Conservation (phyloP, 2,329 filamentous ascomycete genomes). For the Aspergillus fructus region DNA sequence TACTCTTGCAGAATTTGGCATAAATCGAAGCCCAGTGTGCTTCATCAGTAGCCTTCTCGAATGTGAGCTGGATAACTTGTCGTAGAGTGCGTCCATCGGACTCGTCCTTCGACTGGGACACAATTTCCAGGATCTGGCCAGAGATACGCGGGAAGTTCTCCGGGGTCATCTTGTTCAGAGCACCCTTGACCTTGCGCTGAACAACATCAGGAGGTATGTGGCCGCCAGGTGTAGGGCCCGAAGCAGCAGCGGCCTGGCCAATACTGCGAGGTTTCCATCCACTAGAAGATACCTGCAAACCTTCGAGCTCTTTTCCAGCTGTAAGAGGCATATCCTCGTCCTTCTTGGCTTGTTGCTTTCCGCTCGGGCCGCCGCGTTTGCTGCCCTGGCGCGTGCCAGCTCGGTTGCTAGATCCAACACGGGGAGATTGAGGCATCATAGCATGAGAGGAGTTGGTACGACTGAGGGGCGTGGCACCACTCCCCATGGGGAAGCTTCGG, state of each 20-base stretch:
- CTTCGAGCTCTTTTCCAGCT: conserved; percentile 75
- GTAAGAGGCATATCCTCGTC: conserved; percentile 79
- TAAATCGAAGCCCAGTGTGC: conserved; percentile 99
- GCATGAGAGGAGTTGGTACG: conserved; percentile 59
- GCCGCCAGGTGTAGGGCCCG: conserved; percentile 49
- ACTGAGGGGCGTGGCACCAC: conserved; percentile 61
- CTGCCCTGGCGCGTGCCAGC: conserved; percentile 49
- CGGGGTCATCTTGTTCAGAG: conserved; percentile 99
- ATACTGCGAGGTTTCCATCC: conserved; percentile 90
- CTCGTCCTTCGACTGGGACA: conserved; percentile 93
- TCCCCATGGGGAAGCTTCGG: conserved; percentile 63
- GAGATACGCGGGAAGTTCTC: conserved; percentile 98
- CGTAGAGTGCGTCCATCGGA: conserved; percentile 88
- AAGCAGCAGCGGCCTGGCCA: conserved; percentile 43
- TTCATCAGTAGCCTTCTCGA: conserved; percentile 98
- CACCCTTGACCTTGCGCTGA: conserved; percentile 97
- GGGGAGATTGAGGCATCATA: conserved; percentile 67
- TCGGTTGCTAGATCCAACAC: conserved; percentile 66
- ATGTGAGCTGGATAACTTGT: conserved; percentile 97
- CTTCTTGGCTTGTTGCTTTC: conserved; percentile 55
- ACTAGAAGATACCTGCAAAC: conserved; percentile 67
- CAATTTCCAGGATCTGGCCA: conserved; percentile 88
- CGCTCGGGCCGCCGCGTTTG: conserved; percentile 41
- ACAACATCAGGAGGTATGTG: conserved; percentile 88
- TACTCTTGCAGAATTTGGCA: conserved; percentile 95